phyloP scores from a whole-genome alignment of 2,329 filamentous ascomycete genomes.

The Apiospora pterosperma region DNA sequence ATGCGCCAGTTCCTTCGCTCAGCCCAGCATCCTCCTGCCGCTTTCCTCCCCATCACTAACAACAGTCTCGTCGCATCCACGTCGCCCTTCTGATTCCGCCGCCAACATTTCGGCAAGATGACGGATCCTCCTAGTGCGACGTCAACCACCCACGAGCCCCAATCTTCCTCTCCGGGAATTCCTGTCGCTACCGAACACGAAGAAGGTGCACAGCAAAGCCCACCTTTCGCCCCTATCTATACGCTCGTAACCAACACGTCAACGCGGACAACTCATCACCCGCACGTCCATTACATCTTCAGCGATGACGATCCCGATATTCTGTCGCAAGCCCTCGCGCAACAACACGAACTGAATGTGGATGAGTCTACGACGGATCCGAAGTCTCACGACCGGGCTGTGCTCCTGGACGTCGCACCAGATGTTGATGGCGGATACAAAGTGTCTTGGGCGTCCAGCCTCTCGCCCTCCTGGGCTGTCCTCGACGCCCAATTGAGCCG shows the following conservation, averaged over 20 bases:
- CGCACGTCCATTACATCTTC: conserved; percentile 88
- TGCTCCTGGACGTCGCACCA: conserved; percentile 54
- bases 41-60: not conserved
- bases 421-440: conserved; percentile 40
- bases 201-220: conserved; percentile 18
- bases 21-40: conserved; percentile 4
- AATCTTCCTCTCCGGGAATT: not conserved
- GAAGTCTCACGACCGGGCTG: conserved; percentile 36
- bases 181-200: conserved; percentile 5
- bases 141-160: not conserved
- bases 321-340: conserved; percentile 62
- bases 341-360: conserved; percentile 35
- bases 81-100: not conserved
- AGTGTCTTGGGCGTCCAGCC: conserved; percentile 67
- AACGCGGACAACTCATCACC: conserved; percentile 75
- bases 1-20: conserved; percentile 5
- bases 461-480: conserved; percentile 71
- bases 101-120: not conserved
- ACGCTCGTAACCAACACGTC: conserved; percentile 74
- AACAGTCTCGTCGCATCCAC: not conserved
- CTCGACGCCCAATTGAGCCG: conserved; percentile 43
- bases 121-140: conserved; percentile 6
- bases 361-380: conserved; percentile 25
- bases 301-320: conserved; percentile 82
- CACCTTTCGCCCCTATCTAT: conserved; percentile 76